Evolutionary conservation across 164 flowering plant species (phyloP), one percentile per base, ranked within the genome.

Genomic region (Echeveria elegans): DNA sequence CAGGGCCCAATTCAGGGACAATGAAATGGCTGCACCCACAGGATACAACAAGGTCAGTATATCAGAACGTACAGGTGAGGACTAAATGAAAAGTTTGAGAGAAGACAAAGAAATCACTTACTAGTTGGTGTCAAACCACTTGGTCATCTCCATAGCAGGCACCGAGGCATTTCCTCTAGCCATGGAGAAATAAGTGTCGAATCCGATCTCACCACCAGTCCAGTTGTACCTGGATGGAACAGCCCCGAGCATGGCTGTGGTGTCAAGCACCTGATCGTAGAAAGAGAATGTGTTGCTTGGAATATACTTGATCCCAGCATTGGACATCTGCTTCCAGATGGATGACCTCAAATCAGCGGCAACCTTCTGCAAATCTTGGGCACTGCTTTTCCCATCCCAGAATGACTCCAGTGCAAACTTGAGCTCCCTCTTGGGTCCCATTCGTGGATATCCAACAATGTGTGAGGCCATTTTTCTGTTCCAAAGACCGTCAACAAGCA

Each of bases 101-200:
- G 31, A 19, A 23, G 2, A 24, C 26, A 7, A 0, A 34, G 7
- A 59, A 59, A 58, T 16, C 19, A 83, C 96, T 87, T 84, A 89
- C 96, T 89, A 89, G 86, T 89, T 89, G 77, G 96, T 89, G 82
- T 89, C 96, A 61, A 89, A 89, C 96, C 96, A 89, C 82, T 89
- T 89, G 83, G 96, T 89, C 96, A 89, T 89, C 69, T 89, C 96
- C 96, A 89, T 89, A 66, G 96, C 92, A 63, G 96, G 92, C 2
- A 84, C 88, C 66, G 92, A 73, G 64, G 92, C 89, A 74, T 89
- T 89, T 23, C 96, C 96, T 68, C 96, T 82, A 38, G 90, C 96
- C 96, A 89, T 89, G 69, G 96, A 83, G 83, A 89, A 89, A 77
- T 87, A 89, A 24, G 78, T 77, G 52, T 80, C 88, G 52, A 87